Percentiles rank a stretch among this genome's conserved stretches.
phyloP scores from a whole-genome alignment of 116 monocot species.

The Iris pallida region DNA sequence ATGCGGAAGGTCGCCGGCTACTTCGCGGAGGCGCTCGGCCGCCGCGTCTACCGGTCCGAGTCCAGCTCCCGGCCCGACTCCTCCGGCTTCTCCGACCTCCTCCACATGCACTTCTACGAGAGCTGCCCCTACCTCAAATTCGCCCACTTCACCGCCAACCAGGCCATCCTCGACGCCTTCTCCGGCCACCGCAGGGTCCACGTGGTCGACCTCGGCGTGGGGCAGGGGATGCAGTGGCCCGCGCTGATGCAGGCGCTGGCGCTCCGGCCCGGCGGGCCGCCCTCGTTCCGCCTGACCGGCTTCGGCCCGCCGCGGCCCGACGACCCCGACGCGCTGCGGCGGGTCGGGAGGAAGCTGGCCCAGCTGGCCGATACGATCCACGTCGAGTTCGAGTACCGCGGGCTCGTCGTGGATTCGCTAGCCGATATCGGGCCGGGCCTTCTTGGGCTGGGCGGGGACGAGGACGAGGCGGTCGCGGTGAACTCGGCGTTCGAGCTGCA shows the following conservation, averaged over 20 bases:
- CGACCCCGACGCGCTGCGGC: constrained; percentile 32
- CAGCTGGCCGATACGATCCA: constrained; percentile 62
- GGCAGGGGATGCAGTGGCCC: constrained; percentile 61
- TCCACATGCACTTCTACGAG: constrained; percentile 62
- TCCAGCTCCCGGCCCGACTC: constrained; percentile 9
- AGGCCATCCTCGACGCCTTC: constrained; percentile 58
- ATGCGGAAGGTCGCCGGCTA: constrained; percentile 49
- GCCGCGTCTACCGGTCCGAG: constrained; percentile 35
- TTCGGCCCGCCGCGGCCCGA: constrained; percentile 41
- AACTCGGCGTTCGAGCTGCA: constrained; percentile 74
- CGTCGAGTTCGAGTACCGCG: constrained; percentile 63
- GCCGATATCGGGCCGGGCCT: constrained; percentile 45
- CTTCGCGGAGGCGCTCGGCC: constrained; percentile 41
- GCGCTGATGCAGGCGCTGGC: constrained; percentile 58
- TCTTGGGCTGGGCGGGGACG: constrained; percentile 25
- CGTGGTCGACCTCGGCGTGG: constrained; percentile 52
- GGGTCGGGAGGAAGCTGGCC: constrained; percentile 53
- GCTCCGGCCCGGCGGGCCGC: constrained; percentile 47
- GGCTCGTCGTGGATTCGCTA: constrained; percentile 33
- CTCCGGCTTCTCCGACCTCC: constrained; percentile 30
- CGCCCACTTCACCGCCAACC: constrained; percentile 65
- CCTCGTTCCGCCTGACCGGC: constrained; percentile 51
- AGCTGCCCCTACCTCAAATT: constrained; percentile 63
- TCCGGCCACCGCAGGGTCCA: constrained; percentile 43
- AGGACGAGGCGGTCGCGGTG: constrained; percentile 57